A percentile compares a stretch with the other conserved stretches of the same genome.
These are phyloP conservation scores for Heritiera fomes DNA, from an alignment of 345 rosid species.

Conservation along the genomic window DNA sequence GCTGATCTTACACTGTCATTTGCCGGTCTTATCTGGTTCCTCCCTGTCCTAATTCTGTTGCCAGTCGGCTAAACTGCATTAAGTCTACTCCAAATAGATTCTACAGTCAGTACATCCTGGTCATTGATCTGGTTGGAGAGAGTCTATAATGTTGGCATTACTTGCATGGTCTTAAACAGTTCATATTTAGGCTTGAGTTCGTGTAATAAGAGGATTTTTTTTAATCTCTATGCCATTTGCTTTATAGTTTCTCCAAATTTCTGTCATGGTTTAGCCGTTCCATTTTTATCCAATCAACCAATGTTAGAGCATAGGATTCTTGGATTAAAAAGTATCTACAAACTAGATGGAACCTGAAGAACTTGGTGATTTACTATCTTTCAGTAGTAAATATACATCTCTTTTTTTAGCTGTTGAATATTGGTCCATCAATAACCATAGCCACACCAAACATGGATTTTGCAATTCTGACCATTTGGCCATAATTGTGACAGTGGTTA, in stretches of 20 bases:
- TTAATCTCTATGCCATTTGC: background rate
- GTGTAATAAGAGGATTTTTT: background rate
- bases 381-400: background rate
- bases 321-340: background rate
- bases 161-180: background rate
- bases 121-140: background rate
- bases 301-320: background rate
- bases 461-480: conserved; percentile 6
- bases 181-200: background rate
- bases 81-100: conserved; percentile 3
- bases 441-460: background rate
- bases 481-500: background rate
- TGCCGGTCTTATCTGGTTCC: background rate
- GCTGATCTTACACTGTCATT: background rate
- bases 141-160: background rate
- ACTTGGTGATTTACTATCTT: background rate
- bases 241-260: background rate
- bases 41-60: background rate
- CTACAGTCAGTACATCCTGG: conserved; percentile 1
- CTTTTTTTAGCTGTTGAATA: background rate
- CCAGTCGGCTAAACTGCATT: background rate
- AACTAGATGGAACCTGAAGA: background rate
- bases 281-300: background rate
- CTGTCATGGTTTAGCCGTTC: background rate
- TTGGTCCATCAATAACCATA: conserved; percentile 18